phyloP scores from a whole-genome alignment of 2,329 filamentous ascomycete genomes.

The Penicillium janthinellum region DNA sequence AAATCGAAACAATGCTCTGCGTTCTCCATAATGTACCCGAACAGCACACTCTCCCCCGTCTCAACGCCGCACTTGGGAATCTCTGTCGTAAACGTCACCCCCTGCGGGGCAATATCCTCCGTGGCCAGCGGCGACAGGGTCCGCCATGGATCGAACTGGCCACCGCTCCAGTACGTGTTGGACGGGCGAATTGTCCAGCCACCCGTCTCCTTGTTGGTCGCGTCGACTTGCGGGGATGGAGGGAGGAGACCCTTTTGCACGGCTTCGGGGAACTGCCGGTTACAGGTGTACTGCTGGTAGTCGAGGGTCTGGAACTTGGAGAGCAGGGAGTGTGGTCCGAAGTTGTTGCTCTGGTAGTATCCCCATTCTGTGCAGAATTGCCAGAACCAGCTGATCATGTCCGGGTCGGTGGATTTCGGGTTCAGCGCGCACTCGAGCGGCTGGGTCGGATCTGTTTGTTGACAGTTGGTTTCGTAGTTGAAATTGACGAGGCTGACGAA shows the following conservation, averaged over 20 bases:
- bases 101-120: conserved; percentile 45
- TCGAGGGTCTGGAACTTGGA: conserved; percentile 51
- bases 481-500: conserved; percentile 44
- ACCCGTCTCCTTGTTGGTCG: conserved; percentile 49
- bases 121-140: conserved; percentile 49
- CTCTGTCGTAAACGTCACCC: conserved; percentile 39
- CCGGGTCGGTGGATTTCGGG: conserved; percentile 36
- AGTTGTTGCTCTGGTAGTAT: conserved; percentile 53
- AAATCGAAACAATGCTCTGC: conserved; percentile 56
- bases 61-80: conserved; percentile 49
- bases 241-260: conserved; percentile 45
- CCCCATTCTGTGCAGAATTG: conserved; percentile 59
- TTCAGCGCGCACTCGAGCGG: conserved; percentile 44
- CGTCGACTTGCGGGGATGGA: conserved; percentile 39
- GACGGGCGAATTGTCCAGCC: conserved; percentile 57
- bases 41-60: conserved; percentile 43
- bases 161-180: conserved; percentile 54
- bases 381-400: conserved; percentile 52
- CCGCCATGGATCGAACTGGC: conserved; percentile 57
- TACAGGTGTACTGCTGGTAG: conserved; percentile 50
- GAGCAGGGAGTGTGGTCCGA: conserved; percentile 50
- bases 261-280: conserved; percentile 52
- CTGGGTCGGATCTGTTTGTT: conserved; percentile 26
- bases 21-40: conserved; percentile 51
- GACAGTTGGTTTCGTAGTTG: conserved; percentile 46